Evolutionary conservation across 2,329 filamentous ascomycete genomes (phyloP).

Genomic region (Trichophyton benhamiae): DNA sequence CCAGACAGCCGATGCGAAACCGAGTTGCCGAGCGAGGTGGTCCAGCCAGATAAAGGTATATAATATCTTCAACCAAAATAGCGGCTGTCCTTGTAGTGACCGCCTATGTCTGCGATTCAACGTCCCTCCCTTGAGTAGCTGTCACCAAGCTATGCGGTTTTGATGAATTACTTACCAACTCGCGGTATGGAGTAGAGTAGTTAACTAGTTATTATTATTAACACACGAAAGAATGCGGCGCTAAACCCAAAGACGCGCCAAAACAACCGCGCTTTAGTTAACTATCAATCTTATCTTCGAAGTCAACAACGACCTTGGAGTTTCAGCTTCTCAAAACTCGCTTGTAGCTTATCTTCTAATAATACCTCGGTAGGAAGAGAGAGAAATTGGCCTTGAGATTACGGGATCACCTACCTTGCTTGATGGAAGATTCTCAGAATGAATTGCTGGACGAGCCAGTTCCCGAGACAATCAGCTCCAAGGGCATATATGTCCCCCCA

Average conservation of each 20-base stretch:
- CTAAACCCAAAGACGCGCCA: slow-evolving; percentile 11
- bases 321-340: not conserved
- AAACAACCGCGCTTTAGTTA: not conserved
- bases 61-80: not conserved
- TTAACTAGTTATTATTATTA: too few species aligned
- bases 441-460: slow-evolving; percentile 13
- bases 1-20: too few species aligned
- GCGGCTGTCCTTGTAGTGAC: not conserved
- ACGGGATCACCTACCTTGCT: not conserved
- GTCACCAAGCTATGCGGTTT: not conserved
- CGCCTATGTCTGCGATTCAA: not conserved
- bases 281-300: not conserved
- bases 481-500: slow-evolving; percentile 50
- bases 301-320: not conserved
- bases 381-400: not conserved
- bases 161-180: slow-evolving; percentile 6
- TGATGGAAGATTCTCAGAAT: slow-evolving; percentile 25
- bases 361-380: not conserved
- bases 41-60: not conserved
- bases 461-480: slow-evolving; percentile 25
- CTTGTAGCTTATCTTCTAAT: not conserved
- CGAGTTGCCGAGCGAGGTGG: not conserved
- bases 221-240: slow-evolving; percentile 1
- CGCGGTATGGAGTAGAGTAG: not conserved
- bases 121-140: not conserved